Percentiles rank a stretch among this genome's conserved stretches.
Conservation (phyloP, 805 yeast species). For the Kodamaea sagamina region DNA sequence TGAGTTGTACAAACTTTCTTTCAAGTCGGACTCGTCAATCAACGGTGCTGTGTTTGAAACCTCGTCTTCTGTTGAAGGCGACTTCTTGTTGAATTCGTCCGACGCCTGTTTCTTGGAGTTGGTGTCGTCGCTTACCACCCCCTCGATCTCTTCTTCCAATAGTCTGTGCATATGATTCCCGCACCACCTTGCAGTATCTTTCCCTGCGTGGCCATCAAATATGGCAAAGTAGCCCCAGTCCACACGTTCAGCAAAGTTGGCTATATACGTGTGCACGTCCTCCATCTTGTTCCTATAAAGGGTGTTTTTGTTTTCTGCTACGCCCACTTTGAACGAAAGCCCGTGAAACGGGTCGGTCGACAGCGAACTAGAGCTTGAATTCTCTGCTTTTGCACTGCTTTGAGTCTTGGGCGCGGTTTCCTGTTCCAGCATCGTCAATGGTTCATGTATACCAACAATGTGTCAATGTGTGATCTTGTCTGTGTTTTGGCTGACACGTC, state of each 20-base stretch:
- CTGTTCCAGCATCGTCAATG: conserved; percentile 4
- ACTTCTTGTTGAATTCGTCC: conserved; percentile 12
- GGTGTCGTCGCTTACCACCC: conserved; percentile 2
- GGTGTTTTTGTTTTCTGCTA: conserved; percentile 83
- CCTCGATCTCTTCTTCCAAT: conserved; percentile 54
- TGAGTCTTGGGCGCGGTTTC: conserved; percentile 3
- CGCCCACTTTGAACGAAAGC: conserved; percentile 80
- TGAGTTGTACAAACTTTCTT: conserved; percentile 65
- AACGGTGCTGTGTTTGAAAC: conserved; percentile 20
- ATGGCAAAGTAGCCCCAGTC: conserved; percentile 96
- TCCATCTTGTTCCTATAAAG: conserved; percentile 89
- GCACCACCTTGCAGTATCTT: conserved; percentile 91
- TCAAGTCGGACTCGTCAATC: conserved; percentile 46
- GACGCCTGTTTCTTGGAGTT: conserved; percentile 36
- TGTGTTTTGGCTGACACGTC: too few species aligned
- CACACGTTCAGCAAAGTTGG: conserved; percentile 84
- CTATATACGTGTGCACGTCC: conserved; percentile 90
- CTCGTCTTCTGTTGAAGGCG: conserved; percentile 6
- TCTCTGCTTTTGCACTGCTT: neutral
- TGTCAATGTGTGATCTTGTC: too few species aligned
- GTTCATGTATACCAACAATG: neutral
- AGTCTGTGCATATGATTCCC: conserved; percentile 79
- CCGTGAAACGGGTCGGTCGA: conserved; percentile 50
- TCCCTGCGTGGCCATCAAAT: conserved; percentile 97
- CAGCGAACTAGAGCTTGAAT: conserved; percentile 2